Conservation (phyloP, 495 filamentous ascomycete genomes). For the Lentithecium fluviatile region DNA sequence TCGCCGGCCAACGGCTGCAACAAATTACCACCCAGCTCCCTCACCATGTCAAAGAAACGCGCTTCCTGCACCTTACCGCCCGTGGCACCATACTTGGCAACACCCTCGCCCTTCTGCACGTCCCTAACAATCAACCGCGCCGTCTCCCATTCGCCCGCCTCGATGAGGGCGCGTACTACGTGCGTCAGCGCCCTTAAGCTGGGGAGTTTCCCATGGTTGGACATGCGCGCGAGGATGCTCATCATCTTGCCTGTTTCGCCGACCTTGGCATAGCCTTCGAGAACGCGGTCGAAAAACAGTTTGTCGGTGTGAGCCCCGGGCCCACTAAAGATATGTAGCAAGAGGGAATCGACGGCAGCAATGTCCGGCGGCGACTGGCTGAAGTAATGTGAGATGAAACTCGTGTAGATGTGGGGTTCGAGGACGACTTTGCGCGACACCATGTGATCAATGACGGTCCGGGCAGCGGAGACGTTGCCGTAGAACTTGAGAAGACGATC, state of each 20-base stretch:
- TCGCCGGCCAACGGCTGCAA: neutral
- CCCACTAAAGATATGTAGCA: slow-evolving; percentile 47
- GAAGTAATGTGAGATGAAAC: slow-evolving; percentile 69
- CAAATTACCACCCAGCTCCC: neutral
- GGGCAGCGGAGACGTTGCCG: slow-evolving; percentile 52
- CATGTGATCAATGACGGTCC: slow-evolving; percentile 62
- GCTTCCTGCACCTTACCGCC: neutral
- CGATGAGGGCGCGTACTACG: slow-evolving; percentile 50
- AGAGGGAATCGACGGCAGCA: slow-evolving; percentile 55
- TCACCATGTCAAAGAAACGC: slow-evolving; percentile 1
- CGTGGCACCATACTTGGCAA: slow-evolving; percentile 20
- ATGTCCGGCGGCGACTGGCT: slow-evolving; percentile 55
- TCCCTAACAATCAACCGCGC: slow-evolving; percentile 43
- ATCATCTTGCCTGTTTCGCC: slow-evolving; percentile 55
- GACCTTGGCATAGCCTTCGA: slow-evolving; percentile 58
- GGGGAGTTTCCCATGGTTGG: slow-evolving; percentile 44
- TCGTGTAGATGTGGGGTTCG: slow-evolving; percentile 64
- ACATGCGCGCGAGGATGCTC: slow-evolving; percentile 49
- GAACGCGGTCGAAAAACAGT: slow-evolving; percentile 66
- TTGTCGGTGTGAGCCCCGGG: slow-evolving; percentile 50
- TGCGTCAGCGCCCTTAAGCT: slow-evolving; percentile 49
- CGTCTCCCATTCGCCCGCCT: slow-evolving; percentile 45
- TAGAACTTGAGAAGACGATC: slow-evolving; percentile 55
- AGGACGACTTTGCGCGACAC: slow-evolving; percentile 50
- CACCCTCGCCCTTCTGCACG: slow-evolving; percentile 38